Conservation (phyloP, 1,284 basidiomycete genomes). For the Wolfiporia cocos region DNA sequence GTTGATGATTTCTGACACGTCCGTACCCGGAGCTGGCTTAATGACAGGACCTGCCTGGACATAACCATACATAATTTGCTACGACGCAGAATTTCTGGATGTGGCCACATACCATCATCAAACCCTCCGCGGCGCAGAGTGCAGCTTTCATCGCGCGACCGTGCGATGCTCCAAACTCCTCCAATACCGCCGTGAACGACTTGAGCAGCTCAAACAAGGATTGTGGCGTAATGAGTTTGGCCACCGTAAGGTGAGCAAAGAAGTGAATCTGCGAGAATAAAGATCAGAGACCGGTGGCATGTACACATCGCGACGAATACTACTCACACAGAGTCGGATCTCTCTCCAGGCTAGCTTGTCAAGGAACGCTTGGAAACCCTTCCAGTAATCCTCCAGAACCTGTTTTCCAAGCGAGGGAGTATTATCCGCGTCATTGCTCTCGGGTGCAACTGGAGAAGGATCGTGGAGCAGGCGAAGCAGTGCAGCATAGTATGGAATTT, state of each 20-base stretch:
- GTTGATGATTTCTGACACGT: slow-evolving; percentile 56
- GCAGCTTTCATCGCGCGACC: slow-evolving; percentile 82
- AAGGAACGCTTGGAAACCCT: slow-evolving; percentile 79
- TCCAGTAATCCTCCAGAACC: slow-evolving; percentile 85
- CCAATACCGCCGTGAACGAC: slow-evolving; percentile 79
- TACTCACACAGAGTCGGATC: slow-evolving; percentile 75
- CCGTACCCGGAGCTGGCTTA: slow-evolving; percentile 42
- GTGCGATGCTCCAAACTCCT: slow-evolving; percentile 87
- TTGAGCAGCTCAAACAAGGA: slow-evolving; percentile 77
- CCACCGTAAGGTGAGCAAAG: slow-evolving; percentile 80
- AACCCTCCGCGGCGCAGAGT: slow-evolving; percentile 81
- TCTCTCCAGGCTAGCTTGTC: slow-evolving; percentile 88
- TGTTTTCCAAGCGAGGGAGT: slow-evolving; percentile 55
- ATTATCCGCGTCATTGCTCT: slow-evolving; percentile 23
- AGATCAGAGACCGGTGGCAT: slow-evolving; percentile 3
- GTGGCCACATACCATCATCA: slow-evolving; percentile 63
- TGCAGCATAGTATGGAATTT: slow-evolving; percentile 83
- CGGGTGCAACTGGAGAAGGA: slow-evolving; percentile 30
- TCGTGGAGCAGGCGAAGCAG: slow-evolving; percentile 71
- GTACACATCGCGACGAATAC: slow-evolving; percentile 5
- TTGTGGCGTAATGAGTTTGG: slow-evolving; percentile 66
- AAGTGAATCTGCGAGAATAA: slow-evolving; percentile 85
- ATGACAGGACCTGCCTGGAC: slow-evolving; percentile 57
- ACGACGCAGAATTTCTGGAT: not conserved
- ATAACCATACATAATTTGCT: slow-evolving; percentile 6